phyloP scores from a whole-genome alignment of 495 filamentous ascomycete species.

The Staphylotrichum longicolle region DNA sequence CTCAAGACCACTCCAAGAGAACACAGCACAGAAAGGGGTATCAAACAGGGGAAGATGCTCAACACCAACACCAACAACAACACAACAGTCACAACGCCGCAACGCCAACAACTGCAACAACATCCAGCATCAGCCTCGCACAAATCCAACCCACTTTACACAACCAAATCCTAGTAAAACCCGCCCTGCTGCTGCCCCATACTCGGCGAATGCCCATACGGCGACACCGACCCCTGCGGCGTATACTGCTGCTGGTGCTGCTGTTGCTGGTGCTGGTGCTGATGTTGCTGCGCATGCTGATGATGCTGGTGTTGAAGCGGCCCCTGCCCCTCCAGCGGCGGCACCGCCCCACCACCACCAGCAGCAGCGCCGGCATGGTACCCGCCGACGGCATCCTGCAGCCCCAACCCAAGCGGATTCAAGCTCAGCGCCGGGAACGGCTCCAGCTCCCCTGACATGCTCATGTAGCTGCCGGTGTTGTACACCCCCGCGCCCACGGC shows the following conservation, averaged over 20 bases:
- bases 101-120: not conserved
- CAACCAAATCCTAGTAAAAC: slow-evolving; percentile 34
- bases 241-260: slow-evolving; percentile 33
- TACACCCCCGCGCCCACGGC: not conserved
- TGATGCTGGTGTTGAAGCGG: slow-evolving; percentile 1
- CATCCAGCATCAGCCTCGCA: not conserved
- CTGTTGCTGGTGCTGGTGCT: slow-evolving; percentile 7
- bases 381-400: slow-evolving; percentile 34
- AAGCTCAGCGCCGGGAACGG: slow-evolving; percentile 38
- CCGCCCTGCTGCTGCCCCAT: slow-evolving; percentile 30
- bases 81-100: not conserved
- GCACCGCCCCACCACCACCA: too few relatives aligned
- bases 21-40: slow-evolving; percentile 3
- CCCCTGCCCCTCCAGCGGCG: too few relatives aligned
- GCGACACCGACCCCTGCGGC: slow-evolving; percentile 44
- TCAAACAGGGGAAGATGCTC: not conserved
- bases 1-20: not conserved
- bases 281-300: slow-evolving; percentile 2
- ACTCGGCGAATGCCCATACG: slow-evolving; percentile 43
- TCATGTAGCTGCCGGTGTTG: slow-evolving; percentile 23
- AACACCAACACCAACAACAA: not conserved
- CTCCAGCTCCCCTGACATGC: slow-evolving; percentile 31
- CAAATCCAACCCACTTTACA: not conserved
- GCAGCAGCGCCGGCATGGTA: slow-evolving; percentile 22
- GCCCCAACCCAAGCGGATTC: slow-evolving; percentile 41